These are phyloP conservation scores for Rhizophlyctis rosea DNA, from an alignment of 192 early-diverging fungal species.

Conservation along the genomic window DNA sequence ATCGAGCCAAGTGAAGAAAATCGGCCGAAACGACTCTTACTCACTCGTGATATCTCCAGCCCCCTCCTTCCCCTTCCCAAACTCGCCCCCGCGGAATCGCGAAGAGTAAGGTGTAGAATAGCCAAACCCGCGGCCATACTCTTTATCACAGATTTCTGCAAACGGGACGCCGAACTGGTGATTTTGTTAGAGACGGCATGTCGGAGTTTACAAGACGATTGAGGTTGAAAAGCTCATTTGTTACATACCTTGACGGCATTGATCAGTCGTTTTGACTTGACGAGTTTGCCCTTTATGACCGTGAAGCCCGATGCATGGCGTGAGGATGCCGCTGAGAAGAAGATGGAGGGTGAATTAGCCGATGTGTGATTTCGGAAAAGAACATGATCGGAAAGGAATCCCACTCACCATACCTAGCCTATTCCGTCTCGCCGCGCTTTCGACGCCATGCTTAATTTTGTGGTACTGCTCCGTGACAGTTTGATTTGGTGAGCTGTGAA, in stretches of 20 bases:
- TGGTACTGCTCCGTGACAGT: constrained; percentile 6
- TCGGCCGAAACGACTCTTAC: too few relatives aligned
- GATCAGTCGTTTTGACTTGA: constrained; percentile 42
- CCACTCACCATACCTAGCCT: neutral
- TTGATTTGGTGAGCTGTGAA: constrained; percentile 7
- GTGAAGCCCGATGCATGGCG: constrained; percentile 36
- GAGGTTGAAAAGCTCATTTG: neutral
- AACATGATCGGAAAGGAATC: neutral
- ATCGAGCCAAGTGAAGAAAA: too few relatives aligned
- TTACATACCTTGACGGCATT: constrained; percentile 40
- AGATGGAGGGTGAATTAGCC: neutral
- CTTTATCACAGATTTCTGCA: too few relatives aligned
- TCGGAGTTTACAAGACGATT: too few relatives aligned
- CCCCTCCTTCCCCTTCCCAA: too few relatives aligned
- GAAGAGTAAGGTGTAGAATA: too few relatives aligned
- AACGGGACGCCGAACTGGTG: too few relatives aligned
- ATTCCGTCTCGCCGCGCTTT: constrained; percentile 17
- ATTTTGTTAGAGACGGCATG: too few relatives aligned
- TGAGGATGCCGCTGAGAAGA: constrained; percentile 24
- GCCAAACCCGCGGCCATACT: too few relatives aligned
- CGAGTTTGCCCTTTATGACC: constrained; percentile 43
- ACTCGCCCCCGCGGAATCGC: too few relatives aligned
- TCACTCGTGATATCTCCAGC: too few relatives aligned
- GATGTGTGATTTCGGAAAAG: neutral
- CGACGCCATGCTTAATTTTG: constrained; percentile 21